Evolutionary conservation across 192 early-diverging fungal genomes (phyloP), one percentile per base, ranked within the genome.

Genomic region (Lobosporangium transversale): DNA sequence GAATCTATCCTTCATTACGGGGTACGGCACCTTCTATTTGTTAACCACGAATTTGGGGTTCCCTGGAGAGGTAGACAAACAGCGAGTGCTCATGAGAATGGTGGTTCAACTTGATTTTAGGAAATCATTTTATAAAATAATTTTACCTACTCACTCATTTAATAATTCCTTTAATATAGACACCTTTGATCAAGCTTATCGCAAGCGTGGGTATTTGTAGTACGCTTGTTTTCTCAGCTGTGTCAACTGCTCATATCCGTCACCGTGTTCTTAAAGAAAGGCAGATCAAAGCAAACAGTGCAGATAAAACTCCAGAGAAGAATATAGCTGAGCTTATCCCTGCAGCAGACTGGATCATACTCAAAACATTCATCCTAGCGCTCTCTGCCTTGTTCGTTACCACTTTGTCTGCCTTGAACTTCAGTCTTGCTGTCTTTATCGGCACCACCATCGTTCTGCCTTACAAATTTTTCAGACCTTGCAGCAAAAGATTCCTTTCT

Each of bases 331-430:
- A 65, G 68, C 70, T 57, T 65, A 57, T 31, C 49, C 81, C 88
- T 26, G 80, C 86, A 3, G 62, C 86, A n/a, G 87, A 87, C 58
- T 86, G 87, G 48, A 64, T 84, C 3, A 81, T 88, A 49, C 81
- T 87, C 49, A 89, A 86, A 60, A 86, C 82, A 30, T 67, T 83
- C 27, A 80, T 81, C 31, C 54, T 79, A 2, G 84, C 87, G 1
- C 66, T 88, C 54, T 82, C 88, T 15, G 90, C 89, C 1, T 73
- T 89, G 45, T 56, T 83, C 3, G 83, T 91, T 26, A 87, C 89
- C 2, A 88, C 86, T 8, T 74, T 92, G 4, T 89, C 91, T 0
- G 82, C 89, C 5, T 81, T 92, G 40, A 94, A 94, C 70, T 91
- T 92, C 68, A 91, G 89, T 68, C 58, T 92, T 53, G 91, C 88